Base-by-base conservation (phyloP, 176 grass and related monocot genomes). In the Ensete glaucum region DNA sequence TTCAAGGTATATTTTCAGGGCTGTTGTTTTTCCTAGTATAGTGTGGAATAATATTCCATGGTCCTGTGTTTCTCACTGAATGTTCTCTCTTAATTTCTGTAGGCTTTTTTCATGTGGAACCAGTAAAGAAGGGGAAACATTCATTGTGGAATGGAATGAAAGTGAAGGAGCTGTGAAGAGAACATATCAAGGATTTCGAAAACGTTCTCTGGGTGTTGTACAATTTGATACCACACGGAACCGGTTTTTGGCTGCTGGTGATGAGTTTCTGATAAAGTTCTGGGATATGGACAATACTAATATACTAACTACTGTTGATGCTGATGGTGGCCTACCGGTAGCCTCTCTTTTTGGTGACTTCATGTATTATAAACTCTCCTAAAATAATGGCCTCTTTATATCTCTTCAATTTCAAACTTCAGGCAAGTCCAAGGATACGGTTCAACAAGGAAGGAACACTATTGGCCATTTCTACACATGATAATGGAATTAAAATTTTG, bases 101-200 rank as follows among this genome's bases (percentile, higher is more conserved):
- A 99, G 95, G 83, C 72, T 99, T n/a, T 99, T 99, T 83, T 99
- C 96, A 63, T 99, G 96, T 73, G 96, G 96, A 22, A 99, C 96
- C 53, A 99, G 96, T 88, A 99, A 99, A 81, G 96, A 99, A 20
- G 95, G 95, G n/a, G 95, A 99, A 83, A 91, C 95, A 74, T 88
- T 81, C 75, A 82, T 99, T 77, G 95, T 99, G 71, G 95, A 99
- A 79, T 99, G 95, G 95, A 99, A 99, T 88, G 95, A 99, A 77
- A 99, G 88, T 25, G 95, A 99, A 83, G 95, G 95, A 79, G 88
- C 90, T 10, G 90, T 99, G 51, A 99, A 99, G 78, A 91, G 95
- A 82, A 99, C 95, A 73, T 99, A 99, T 58, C 90, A 89, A 69
- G 95, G 95, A 69, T 99, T 99, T 65, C 84, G 90, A 60, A 94